These are phyloP conservation scores for Ophiosphaerella herpotricha DNA, from an alignment of 2,329 filamentous ascomycete species.

Conservation along the genomic window DNA sequence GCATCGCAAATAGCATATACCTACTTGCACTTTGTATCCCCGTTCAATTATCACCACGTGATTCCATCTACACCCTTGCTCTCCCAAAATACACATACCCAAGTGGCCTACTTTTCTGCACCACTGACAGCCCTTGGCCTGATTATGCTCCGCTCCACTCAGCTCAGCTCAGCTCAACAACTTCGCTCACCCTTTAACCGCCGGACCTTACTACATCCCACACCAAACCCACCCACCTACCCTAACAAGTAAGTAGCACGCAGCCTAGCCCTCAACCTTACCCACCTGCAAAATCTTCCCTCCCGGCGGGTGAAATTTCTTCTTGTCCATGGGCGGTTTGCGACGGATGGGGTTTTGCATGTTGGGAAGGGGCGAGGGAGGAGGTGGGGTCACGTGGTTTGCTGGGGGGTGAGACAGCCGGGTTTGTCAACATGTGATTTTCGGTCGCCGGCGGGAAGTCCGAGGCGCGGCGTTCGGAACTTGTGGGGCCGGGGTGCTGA, in stretches of 20 bases:
- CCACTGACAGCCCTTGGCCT: too few species aligned
- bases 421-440: too few species aligned
- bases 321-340: background rate
- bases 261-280: background rate
- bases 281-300: background rate
- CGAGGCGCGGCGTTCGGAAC: background rate
- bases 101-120: background rate
- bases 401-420: too few species aligned
- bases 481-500: slow-evolving; percentile 1
- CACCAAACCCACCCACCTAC: background rate
- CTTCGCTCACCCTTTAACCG: slow-evolving; percentile 1
- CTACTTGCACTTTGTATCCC: too few species aligned
- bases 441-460: background rate
- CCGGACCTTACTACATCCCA: slow-evolving; percentile 2
- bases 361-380: too few species aligned
- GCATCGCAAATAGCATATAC: too few species aligned
- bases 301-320: slow-evolving; percentile 4
- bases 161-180: background rate
- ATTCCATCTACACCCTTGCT: too few species aligned
- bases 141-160: background rate
- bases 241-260: slow-evolving; percentile 1
- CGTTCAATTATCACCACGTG: too few species aligned
- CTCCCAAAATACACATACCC: background rate
- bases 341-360: too few species aligned
- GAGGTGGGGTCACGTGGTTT: too few species aligned